Percentiles rank a stretch among this genome's conserved stretches.
Conservation (phyloP, 371 early-diverging fungal genomes). For the Mucor irregularis region DNA sequence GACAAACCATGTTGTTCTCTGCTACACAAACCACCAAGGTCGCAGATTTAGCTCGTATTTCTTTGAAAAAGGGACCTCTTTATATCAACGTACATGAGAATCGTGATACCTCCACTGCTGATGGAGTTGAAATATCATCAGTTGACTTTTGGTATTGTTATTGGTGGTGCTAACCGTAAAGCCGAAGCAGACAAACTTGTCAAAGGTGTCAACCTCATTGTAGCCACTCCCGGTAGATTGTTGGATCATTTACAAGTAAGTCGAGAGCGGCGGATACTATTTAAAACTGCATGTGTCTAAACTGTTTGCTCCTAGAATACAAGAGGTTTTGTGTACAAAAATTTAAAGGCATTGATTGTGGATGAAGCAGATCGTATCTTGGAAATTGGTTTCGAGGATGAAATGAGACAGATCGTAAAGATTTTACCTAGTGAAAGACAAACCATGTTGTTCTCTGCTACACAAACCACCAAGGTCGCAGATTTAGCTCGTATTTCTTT, state of each 20-base stretch:
- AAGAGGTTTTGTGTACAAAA: slow-evolving; percentile 88
- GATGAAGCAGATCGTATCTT: slow-evolving; percentile 99
- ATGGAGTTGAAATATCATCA: slow-evolving; percentile 89
- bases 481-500: slow-evolving; percentile 94
- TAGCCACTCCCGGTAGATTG: slow-evolving; percentile 98
- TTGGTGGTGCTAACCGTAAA: slow-evolving; percentile 95
- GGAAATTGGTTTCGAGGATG: slow-evolving; percentile 98
- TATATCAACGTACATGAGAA: slow-evolving; percentile 96
- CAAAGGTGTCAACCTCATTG: slow-evolving; percentile 93
- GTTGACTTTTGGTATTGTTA: slow-evolving; percentile 93
- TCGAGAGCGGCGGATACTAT: too few relatives aligned
- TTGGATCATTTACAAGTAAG: slow-evolving; percentile 91
- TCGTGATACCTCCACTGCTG: slow-evolving; percentile 88
- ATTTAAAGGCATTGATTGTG: slow-evolving; percentile 90
- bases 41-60: slow-evolving; percentile 91
- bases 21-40: slow-evolving; percentile 99
- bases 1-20: slow-evolving; percentile 98
- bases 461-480: slow-evolving; percentile 96
- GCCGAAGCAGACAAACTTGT: slow-evolving; percentile 93
- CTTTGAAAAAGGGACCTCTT: slow-evolving; percentile 89
- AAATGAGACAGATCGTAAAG: slow-evolving; percentile 96
- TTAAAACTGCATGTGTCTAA: too few relatives aligned
- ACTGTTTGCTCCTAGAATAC: slow-evolving; percentile 66
- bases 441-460: slow-evolving; percentile 98
- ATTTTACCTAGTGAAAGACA: slow-evolving; percentile 86